Evolutionary conservation across 2,329 filamentous ascomycete genomes (phyloP).

Genomic region (Aureobasidium sp.): DNA sequence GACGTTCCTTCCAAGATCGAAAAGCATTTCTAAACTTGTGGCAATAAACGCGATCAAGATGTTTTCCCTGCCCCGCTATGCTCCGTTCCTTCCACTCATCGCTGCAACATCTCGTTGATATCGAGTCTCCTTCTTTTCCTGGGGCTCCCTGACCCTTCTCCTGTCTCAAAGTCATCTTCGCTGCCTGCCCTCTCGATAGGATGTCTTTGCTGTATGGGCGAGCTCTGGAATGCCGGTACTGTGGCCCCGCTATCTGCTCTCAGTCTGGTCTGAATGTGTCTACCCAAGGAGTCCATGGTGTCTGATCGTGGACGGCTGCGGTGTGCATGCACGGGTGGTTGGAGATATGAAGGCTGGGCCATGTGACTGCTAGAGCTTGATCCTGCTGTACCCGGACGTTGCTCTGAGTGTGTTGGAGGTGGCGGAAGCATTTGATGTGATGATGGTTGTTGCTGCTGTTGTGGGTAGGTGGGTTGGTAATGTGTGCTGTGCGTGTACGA

Average conservation of each 20-base stretch:
- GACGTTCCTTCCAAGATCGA: not conserved
- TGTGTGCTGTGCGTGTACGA: not conserved
- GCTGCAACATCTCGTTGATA: constrained; percentile 26
- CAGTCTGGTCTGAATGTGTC: constrained; percentile 8
- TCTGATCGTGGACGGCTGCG: constrained; percentile 19
- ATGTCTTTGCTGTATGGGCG: constrained; percentile 1
- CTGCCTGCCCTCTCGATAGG: not conserved
- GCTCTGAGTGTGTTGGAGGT: constrained; percentile 8
- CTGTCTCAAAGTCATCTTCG: constrained; percentile 19
- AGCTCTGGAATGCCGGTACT: not conserved
- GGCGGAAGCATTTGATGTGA: constrained; percentile 7
- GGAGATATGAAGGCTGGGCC: not conserved
- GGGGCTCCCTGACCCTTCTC: constrained; percentile 7
- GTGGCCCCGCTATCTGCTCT: constrained; percentile 10
- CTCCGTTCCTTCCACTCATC: not conserved
- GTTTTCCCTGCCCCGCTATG: not conserved
- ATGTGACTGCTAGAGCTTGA: constrained; percentile 5
- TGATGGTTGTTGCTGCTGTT: constrained; percentile 9
- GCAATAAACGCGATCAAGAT: not conserved
- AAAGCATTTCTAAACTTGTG: not conserved
- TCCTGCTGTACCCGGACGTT: constrained; percentile 11
- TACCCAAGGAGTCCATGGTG: constrained; percentile 12
- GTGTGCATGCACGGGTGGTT: constrained; percentile 17
- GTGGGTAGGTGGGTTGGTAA: constrained; percentile 12
- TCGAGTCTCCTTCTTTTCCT: constrained; percentile 24